Base-by-base conservation (phyloP, 2,329 filamentous ascomycete genomes). In the Diaporthe vexans region DNA sequence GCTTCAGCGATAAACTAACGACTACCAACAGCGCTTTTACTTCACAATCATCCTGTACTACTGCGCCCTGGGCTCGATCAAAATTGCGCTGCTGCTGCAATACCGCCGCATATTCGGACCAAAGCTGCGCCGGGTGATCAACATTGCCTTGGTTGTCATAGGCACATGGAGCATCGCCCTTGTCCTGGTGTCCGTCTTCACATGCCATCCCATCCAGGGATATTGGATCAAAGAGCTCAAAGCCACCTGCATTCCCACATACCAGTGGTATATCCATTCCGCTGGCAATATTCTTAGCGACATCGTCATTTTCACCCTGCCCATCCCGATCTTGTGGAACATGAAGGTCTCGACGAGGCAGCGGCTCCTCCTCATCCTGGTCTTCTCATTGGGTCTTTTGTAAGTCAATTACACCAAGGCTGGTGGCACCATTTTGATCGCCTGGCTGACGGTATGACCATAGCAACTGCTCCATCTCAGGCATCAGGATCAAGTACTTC, bases 1-100 rank as follows among this genome's bases (percentile, higher is more conserved):
- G 1, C 29, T 51, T 3, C 6, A 10, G 3, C 9, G 1, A 13
- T 0, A n/a, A 21, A 24, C 43, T 51, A n/a, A 72, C 33, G 1
- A 35, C 56, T 51, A 4, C 7, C 29, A 48, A 52, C 43, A 72
- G 70, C 57, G 70, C 9, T 72, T 72, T 13, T 72, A 72, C n/a
- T 48, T 72, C 21, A n/a, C 70, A 15, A 56, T 72, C n/a, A 72
- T 72, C 19, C 10, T 72, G 11, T 72, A 72, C 46, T 72, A 72
- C 57, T 35, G 43, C 57, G 57, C 29, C 17, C 57, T 72, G 19
- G 70, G 70, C 19, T 63, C 70, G 0, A 54, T 72, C 57, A 72
- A 72, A 29, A 40, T 51, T 24, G 40, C 70, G 19, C 57, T 72
- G 26, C 70, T 72, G 3, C 33, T 72, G 7, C 70, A 72, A 26